These are phyloP conservation scores for Ampelocalamus luodianensis DNA, from an alignment of 176 grass and related monocot genomes.

Conservation along the genomic window DNA sequence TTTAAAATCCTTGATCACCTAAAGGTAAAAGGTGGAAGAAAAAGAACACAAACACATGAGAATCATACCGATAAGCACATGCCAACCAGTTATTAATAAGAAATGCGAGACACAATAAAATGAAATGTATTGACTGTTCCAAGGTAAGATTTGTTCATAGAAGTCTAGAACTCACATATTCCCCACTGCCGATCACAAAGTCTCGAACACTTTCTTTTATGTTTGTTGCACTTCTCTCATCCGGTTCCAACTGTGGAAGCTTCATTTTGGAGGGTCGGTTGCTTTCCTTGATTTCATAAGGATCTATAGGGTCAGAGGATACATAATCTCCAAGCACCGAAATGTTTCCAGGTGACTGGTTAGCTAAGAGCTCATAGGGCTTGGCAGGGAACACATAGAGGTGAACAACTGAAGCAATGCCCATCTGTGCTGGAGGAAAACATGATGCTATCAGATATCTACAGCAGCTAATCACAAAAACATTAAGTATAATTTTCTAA, in stretches of 20 bases:
- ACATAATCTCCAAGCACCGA: constrained; percentile 91
- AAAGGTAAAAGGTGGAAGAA: not conserved
- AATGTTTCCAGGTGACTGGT: constrained; percentile 66
- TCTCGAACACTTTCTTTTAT: constrained; percentile 87
- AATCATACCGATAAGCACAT: constrained; percentile 22
- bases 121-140: not conserved
- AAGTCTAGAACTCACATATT: constrained; percentile 79
- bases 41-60: constrained; percentile 8
- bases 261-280: constrained; percentile 80
- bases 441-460: constrained; percentile 42
- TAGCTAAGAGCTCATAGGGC: constrained; percentile 71
- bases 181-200: constrained; percentile 82
- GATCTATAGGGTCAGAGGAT: constrained; percentile 80
- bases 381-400: constrained; percentile 92
- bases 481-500: constrained; percentile 23
- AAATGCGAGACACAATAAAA: constrained; percentile 11
- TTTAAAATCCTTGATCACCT: constrained; percentile 98
- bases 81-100: not conserved
- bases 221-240: constrained; percentile 69
- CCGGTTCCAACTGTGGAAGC: constrained; percentile 72
- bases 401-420: constrained; percentile 85
- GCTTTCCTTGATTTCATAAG: constrained; percentile 90
- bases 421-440: constrained; percentile 90
- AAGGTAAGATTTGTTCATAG: constrained; percentile 33
- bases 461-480: constrained; percentile 28